Base-by-base conservation (phyloP, 2,329 filamentous ascomycete genomes). In the Fusarium acutatum region DNA sequence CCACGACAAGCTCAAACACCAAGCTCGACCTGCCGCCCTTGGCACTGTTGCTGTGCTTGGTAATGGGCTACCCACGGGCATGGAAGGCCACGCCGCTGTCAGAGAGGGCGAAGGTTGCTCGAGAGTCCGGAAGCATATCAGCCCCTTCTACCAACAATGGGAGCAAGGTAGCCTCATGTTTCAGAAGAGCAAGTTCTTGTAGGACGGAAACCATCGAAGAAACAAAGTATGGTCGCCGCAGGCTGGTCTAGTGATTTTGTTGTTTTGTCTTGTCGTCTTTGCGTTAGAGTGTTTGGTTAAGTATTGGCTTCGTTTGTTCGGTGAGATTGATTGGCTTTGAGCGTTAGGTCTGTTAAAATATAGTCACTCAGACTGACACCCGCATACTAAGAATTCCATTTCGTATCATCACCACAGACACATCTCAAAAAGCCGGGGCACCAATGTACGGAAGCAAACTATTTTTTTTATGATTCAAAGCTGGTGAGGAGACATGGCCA, bases 381-480 rank as follows among this genome's bases (percentile, higher is more conserved):
- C 44, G 64, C 64, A 60, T 35, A 64, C 20, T 37, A 22, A 57
- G 35, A 47, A 60, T 53, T 37, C 58, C 43, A 37, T 57, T 57
- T 50, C 57, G 50, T 44, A 56, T 52, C n/a, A 26, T 57, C 58
- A 69, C 50, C 53, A 46, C 30, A 34, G 15, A 60, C 71, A 74
- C 46, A 47, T 57, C 62, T 59, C 52, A 38, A 59, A 52, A 60
- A 60, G 56, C 37, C 40, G 34, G 49, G 57, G 62, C 72, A 66
- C 56, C 50, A 61, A 60, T 40, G 38, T 24, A 77, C 67, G 60
- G 74, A 71, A 74, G 64, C 69, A 76, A 70, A 60, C 56, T 50
- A 44, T 52, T 69, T 64, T 77, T 77, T 77, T 77, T 77, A 75
- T 72, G 71, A 77, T 77, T 77, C 65, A 72, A 72, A 75, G 69